A percentile compares a stretch with the other conserved stretches of the same genome.
Evolutionary conservation across 2,329 filamentous ascomycete species (phyloP).

Genomic region (Neofusicoccum parvum): DNA sequence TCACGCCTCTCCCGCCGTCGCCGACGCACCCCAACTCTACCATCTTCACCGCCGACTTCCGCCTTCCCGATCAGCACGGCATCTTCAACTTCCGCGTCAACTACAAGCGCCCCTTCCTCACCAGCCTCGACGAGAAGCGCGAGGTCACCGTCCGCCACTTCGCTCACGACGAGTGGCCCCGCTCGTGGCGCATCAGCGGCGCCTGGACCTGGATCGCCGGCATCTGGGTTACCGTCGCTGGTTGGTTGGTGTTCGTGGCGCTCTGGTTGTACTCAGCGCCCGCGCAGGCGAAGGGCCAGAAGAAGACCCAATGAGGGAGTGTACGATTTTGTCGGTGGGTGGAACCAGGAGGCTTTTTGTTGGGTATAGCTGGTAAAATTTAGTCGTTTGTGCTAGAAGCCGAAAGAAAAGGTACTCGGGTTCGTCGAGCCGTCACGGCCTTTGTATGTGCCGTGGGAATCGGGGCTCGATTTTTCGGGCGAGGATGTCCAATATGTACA

Average conservation of each 20-base stretch:
- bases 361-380: not conserved
- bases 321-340: no score
- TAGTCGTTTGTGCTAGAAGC: not conserved
- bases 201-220: conserved; percentile 95
- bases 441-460: not conserved
- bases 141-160: conserved; percentile 95
- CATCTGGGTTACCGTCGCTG: conserved; percentile 78
- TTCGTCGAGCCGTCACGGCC: not conserved
- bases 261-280: conserved; percentile 83
- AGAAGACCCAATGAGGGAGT: conserved; percentile 44
- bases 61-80: conserved; percentile 91
- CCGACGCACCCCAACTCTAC: conserved; percentile 65
- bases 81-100: conserved; percentile 99
- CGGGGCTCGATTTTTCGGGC: not conserved
- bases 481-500: conserved; percentile 5
- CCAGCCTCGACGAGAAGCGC: conserved; percentile 86
- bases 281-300: conserved; percentile 45
- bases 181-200: conserved; percentile 84
- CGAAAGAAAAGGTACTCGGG: no score
- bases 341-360: not conserved
- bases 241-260: conserved; percentile 82
- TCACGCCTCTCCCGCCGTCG: conserved; percentile 55
- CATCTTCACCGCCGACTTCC: conserved; percentile 75
- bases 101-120: conserved; percentile 94
- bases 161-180: conserved; percentile 94